Evolutionary conservation across 1,139 yeast genomes (phyloP).

Genomic region (Geotrichum macrosporum): DNA sequence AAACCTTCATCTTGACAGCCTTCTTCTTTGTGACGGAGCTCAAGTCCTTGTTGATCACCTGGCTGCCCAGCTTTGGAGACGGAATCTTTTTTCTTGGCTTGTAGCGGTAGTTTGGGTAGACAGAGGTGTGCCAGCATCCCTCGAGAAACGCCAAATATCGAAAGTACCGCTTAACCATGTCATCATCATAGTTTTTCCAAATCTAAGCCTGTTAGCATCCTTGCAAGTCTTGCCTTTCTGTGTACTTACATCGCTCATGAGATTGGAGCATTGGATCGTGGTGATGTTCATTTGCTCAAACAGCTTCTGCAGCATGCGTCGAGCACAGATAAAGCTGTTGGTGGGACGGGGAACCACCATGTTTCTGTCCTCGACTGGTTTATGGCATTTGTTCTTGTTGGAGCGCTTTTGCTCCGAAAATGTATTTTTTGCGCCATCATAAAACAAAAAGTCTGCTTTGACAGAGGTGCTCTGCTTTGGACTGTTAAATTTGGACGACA

Average conservation of each 20-base stretch:
- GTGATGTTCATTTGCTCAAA: slow-evolving; percentile 9
- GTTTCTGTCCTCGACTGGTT: not conserved
- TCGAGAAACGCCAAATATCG: slow-evolving; percentile 13
- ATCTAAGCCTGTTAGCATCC: not conserved
- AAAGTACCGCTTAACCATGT: slow-evolving; percentile 11
- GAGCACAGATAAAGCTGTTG: slow-evolving; percentile 16
- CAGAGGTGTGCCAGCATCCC: slow-evolving; percentile 16
- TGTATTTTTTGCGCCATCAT: slow-evolving; percentile 15
- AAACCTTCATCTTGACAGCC: too few relatives aligned
- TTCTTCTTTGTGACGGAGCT: too few relatives aligned
- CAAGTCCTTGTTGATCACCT: not conserved
- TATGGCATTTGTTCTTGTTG: not conserved
- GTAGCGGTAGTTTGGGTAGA: slow-evolving; percentile 11
- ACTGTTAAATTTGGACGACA: slow-evolving; percentile 6
- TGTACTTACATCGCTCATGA: slow-evolving; percentile 15
- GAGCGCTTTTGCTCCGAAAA: slow-evolving; percentile 9
- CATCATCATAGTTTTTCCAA: not conserved
- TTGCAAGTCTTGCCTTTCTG: not conserved
- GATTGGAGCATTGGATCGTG: slow-evolving; percentile 15
- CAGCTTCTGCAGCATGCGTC: slow-evolving; percentile 13
- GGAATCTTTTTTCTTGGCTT: slow-evolving; percentile 10
- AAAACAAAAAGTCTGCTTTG: slow-evolving; percentile 13
- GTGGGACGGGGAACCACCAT: slow-evolving; percentile 13
- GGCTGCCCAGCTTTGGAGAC: slow-evolving; percentile 3
- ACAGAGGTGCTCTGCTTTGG: slow-evolving; percentile 9